Conservation (phyloP, 192 early-diverging fungal species). For the Coemansia sp. region DNA sequence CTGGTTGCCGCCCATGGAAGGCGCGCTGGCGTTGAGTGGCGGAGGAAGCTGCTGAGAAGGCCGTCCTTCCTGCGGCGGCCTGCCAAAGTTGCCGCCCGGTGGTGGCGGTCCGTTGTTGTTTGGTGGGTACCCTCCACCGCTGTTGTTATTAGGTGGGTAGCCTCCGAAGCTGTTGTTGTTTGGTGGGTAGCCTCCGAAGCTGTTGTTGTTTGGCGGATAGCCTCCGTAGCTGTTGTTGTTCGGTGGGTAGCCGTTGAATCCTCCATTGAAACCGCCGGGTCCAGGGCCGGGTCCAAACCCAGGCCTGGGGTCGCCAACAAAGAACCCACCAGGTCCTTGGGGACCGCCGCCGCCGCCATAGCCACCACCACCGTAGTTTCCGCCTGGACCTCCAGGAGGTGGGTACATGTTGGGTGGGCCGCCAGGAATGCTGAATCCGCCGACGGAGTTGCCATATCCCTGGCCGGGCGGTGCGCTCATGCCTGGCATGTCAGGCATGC, state of each 20-base stretch:
- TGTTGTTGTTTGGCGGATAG: neutral
- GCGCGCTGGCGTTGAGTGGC: constrained; percentile 20
- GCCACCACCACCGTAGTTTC: neutral
- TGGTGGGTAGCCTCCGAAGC: constrained; percentile 10
- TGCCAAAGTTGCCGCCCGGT: constrained; percentile 13
- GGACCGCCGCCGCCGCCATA: neutral
- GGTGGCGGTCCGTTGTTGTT: constrained; percentile 1
- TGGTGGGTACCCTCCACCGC: constrained; percentile 20
- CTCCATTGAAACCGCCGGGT: neutral
- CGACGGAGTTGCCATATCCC: neutral
- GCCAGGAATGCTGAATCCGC: constrained; percentile 1
- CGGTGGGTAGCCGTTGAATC: neutral
- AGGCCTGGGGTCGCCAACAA: neutral
- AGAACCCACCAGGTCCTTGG: neutral
- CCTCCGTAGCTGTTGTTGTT: constrained; percentile 3
- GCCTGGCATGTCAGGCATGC: constrained; percentile 20
- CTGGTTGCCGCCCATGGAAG: constrained; percentile 8
- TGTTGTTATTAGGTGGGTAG: constrained; percentile 5
- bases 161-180: constrained; percentile 14
- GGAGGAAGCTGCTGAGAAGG: constrained; percentile 9
- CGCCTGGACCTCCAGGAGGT: neutral
- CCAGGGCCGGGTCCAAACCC: neutral
- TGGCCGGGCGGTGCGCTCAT: neutral
- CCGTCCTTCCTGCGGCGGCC: constrained; percentile 6
- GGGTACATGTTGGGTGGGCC: neutral